Percentiles rank a stretch among this genome's conserved stretches.
Evolutionary conservation across 2,329 filamentous ascomycete species (phyloP).

Genomic region (Fusarium verrucosum): DNA sequence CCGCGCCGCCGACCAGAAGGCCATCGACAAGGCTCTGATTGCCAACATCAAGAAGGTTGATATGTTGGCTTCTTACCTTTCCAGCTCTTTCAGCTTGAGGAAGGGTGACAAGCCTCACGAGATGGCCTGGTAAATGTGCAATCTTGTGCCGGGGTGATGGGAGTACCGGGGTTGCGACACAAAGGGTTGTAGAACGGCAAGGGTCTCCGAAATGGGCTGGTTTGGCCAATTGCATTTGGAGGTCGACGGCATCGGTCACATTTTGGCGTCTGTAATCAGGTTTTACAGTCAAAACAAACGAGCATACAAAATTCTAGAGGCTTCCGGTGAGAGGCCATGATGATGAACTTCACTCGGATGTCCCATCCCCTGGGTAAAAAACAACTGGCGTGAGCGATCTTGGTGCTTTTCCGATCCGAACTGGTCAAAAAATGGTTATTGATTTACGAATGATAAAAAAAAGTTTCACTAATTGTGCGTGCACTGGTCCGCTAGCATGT

Average conservation of each 20-base stretch:
- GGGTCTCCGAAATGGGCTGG: conserved; percentile 62
- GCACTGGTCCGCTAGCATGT: conserved; percentile 4
- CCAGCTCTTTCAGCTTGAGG: conserved; percentile 96
- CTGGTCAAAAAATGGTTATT: conserved; percentile 33
- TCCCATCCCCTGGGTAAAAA: conserved; percentile 33
- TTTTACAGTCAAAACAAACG: conserved; percentile 66
- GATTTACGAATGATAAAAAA: conserved; percentile 26
- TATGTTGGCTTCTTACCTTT: conserved; percentile 91
- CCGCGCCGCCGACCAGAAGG: conserved; percentile 97
- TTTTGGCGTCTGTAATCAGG: conserved; percentile 74
- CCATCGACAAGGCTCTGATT: conserved; percentile 94
- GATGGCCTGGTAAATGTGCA: conserved; percentile 91
- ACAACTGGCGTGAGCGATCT: conserved; percentile 26
- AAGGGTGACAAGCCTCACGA: conserved; percentile 99
- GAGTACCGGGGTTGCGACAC: conserved; percentile 47
- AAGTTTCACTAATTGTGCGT: conserved; percentile 24
- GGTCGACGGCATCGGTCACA: conserved; percentile 72
- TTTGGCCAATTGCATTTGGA: conserved; percentile 73
- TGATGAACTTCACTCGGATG: conserved; percentile 44
- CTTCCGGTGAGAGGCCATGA: conserved; percentile 49
- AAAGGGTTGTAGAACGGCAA: conserved; percentile 58
- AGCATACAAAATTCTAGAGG: conserved; percentile 52
- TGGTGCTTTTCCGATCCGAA: conserved; percentile 9
- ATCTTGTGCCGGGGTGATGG: conserved; percentile 44
- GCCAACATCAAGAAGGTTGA: conserved; percentile 98